Evolutionary conservation across 345 rosid genomes (phyloP).

Genomic region (Lumnitzera racemosa): DNA sequence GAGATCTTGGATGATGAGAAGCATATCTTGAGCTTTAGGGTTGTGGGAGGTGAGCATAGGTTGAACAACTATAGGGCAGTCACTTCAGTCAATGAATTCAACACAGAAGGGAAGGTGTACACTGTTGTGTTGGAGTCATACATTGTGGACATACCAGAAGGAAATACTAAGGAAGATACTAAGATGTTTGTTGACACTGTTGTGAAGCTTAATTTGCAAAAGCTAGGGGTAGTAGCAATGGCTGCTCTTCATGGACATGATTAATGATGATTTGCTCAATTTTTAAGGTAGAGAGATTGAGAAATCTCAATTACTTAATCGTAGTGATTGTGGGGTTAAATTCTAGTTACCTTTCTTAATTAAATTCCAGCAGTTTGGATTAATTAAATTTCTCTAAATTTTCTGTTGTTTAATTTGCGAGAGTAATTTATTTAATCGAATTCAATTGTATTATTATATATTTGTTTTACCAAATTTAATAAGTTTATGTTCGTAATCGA

Average conservation of each 20-base stretch:
- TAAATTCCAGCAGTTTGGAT: too few species aligned
- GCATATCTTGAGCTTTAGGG: constrained; percentile 67
- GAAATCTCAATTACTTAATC: too few species aligned
- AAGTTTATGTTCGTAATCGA: too few species aligned
- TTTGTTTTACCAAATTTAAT: too few species aligned
- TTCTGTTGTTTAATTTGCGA: too few species aligned
- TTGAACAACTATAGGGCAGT: constrained; percentile 67
- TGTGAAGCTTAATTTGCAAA: constrained; percentile 84
- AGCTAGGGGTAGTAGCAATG: constrained; percentile 57
- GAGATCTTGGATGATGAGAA: constrained; percentile 68
- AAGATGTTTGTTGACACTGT: constrained; percentile 91
- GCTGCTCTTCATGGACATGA: constrained; percentile 39
- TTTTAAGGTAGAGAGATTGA: too few species aligned
- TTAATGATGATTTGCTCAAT: neutral
- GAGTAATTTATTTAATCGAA: too few species aligned
- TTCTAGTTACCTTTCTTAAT: too few species aligned
- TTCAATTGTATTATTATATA: too few species aligned
- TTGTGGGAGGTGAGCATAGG: constrained; percentile 80
- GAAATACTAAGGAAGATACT: constrained; percentile 65
- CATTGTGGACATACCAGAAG: constrained; percentile 74
- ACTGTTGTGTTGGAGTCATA: constrained; percentile 75
- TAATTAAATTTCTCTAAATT: too few species aligned
- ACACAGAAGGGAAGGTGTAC: constrained; percentile 28
- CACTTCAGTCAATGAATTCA: constrained; percentile 70
- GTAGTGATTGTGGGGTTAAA: too few species aligned